Evolutionary conservation across 345 rosid genomes (phyloP).

Genomic region (Erodium maritimum): DNA sequence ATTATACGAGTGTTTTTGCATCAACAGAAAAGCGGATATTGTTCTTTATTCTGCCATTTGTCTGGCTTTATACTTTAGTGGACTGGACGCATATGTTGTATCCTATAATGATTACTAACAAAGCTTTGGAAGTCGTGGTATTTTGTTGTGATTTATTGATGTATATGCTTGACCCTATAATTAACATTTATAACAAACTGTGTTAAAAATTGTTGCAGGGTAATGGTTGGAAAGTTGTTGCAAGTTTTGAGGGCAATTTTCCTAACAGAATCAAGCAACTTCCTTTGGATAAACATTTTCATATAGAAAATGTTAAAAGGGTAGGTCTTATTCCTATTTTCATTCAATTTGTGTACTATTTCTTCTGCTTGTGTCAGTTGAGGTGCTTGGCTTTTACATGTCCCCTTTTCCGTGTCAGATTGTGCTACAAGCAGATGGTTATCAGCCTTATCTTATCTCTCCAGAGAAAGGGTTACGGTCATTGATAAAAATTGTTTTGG

Average conservation of each 20-base stretch:
- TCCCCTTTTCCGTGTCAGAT: constrained; percentile 33
- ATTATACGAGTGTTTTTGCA: neutral
- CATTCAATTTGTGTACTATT: constrained; percentile 1
- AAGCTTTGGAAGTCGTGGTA: constrained; percentile 4
- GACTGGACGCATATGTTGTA: neutral
- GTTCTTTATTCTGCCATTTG: neutral
- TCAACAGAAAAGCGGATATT: neutral
- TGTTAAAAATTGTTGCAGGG: constrained; percentile 46
- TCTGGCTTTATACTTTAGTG: neutral
- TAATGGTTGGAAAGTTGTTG: constrained; percentile 97
- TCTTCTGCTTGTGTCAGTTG: neutral
- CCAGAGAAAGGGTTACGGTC: constrained; percentile 99
- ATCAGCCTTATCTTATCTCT: constrained; percentile 97
- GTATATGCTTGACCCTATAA: neutral
- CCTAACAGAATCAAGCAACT: constrained; percentile 94
- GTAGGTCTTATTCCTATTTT: constrained; percentile 27
- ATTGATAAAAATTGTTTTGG: constrained; percentile 86
- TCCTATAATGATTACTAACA: neutral
- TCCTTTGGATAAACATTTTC: constrained; percentile 93
- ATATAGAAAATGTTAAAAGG: constrained; percentile 84
- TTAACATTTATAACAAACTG: neutral
- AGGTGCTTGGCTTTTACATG: constrained; percentile 8
- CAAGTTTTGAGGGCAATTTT: constrained; percentile 92
- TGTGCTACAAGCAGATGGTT: constrained; percentile 97
- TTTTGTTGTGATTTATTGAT: constrained; percentile 3